phyloP scores from a whole-genome alignment of 2,329 filamentous ascomycete genomes.

The Fusarium beomiforme region DNA sequence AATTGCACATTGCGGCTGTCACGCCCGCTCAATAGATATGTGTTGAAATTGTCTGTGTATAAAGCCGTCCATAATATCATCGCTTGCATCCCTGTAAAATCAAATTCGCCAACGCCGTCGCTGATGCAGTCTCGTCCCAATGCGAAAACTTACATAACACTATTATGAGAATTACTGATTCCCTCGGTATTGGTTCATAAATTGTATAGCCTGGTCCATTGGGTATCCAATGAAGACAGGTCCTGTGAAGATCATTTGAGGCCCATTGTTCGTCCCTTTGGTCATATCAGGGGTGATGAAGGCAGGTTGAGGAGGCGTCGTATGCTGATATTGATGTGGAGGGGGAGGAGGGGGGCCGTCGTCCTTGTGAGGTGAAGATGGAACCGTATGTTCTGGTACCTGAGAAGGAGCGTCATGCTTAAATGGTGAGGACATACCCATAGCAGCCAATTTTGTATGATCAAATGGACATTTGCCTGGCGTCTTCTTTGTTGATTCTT shows the following conservation, averaged over 20 bases:
- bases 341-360: conserved; percentile 25
- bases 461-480: conserved; percentile 69
- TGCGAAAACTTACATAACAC: conserved; percentile 10
- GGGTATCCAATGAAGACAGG: conserved; percentile 95
- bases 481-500: conserved; percentile 42
- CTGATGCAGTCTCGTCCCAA: conserved; percentile 37
- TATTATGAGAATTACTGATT: conserved; percentile 35
- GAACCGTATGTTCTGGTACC: conserved; percentile 13
- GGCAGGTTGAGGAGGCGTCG: conserved; percentile 53
- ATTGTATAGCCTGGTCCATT: conserved; percentile 80
- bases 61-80: conserved; percentile 14
- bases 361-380: conserved; percentile 38
- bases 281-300: conserved; percentile 60
- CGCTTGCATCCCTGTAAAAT: conserved; percentile 24
- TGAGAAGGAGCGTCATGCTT: conserved; percentile 24
- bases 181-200: conserved; percentile 70
- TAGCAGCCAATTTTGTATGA: conserved; percentile 56
- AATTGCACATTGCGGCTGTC: conserved; percentile 14
- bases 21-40: neutral
- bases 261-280: conserved; percentile 48
- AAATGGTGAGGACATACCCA: conserved; percentile 40
- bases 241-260: conserved; percentile 88
- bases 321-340: conserved; percentile 13
- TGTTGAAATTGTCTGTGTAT: neutral
- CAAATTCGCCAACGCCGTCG: conserved; percentile 45